phyloP scores from a whole-genome alignment of 306 rosid genomes.

The Quercus robur region DNA sequence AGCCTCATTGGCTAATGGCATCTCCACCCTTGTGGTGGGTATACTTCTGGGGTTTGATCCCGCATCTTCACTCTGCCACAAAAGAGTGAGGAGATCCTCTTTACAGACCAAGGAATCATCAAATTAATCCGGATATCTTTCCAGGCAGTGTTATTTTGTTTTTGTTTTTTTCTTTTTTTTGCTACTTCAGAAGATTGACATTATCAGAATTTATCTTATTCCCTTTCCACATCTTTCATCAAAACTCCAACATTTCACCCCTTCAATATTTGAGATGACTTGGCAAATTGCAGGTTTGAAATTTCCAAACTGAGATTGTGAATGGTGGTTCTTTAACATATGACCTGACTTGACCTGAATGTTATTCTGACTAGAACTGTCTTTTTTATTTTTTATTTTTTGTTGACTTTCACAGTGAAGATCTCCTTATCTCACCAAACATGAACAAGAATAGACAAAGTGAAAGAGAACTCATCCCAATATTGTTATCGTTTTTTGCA shows the following conservation, averaged over 20 bases:
- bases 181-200: neutral
- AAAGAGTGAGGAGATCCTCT: neutral
- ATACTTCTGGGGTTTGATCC: too few relatives aligned
- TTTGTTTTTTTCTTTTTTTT: neutral
- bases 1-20: too few relatives aligned
- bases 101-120: neutral
- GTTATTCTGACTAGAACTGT: neutral
- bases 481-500: slow-evolving; percentile 26
- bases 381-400: neutral
- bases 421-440: neutral
- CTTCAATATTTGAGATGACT: neutral
- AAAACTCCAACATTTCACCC: neutral
- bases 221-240: neutral
- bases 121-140: neutral
- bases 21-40: too few relatives aligned
- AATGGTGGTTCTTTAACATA: too few relatives aligned
- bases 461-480: slow-evolving; percentile 6
- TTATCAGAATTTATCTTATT: neutral
- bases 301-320: too few relatives aligned
- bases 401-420: neutral
- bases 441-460: neutral
- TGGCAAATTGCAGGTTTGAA: neutral
- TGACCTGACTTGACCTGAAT: neutral
- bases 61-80: too few relatives aligned
- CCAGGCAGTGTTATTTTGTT: neutral